A percentile compares a stretch with the other conserved stretches of the same genome.
These are phyloP conservation scores for Dysphania ambrosioides DNA, from an alignment of 148 eudicot species.

Conservation along the genomic window DNA sequence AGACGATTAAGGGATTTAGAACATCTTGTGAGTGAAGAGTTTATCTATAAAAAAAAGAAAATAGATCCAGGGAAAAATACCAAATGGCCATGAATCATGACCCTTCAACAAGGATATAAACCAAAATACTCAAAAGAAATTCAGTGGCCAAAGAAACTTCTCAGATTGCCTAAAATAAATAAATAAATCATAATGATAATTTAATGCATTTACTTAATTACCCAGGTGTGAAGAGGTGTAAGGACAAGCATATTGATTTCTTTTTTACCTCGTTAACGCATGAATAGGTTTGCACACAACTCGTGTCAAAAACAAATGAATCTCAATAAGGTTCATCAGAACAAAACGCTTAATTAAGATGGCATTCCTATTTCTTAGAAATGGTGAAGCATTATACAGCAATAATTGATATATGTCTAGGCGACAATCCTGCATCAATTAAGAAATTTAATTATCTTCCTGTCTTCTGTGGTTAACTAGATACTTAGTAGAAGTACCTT, in stretches of 20 bases:
- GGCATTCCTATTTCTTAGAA: not conserved
- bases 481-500: conserved; percentile 27
- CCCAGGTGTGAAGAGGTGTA: not conserved
- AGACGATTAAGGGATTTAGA: not conserved
- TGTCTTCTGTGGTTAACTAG: not conserved
- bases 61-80: too few relatives aligned
- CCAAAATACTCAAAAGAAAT: not conserved
- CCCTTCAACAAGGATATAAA: not conserved
- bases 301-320: too few relatives aligned
- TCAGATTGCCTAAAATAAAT: too few relatives aligned
- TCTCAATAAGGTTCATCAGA: not conserved
- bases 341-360: not conserved
- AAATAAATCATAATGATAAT: too few relatives aligned
- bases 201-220: not conserved
- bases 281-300: not conserved
- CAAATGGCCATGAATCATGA: too few relatives aligned
- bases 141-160: too few relatives aligned
- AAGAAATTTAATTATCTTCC: not conserved
- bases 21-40: too few relatives aligned
- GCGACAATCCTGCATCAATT: not conserved
- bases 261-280: too few relatives aligned
- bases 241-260: not conserved
- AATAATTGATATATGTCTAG: not conserved
- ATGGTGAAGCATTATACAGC: not conserved
- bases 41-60: too few relatives aligned